A percentile compares a stretch with the other conserved stretches of the same genome.
These are phyloP conservation scores for Pseudogymnoascus sp. DNA, from an alignment of 2,329 filamentous ascomycete genomes.

Conservation along the genomic window DNA sequence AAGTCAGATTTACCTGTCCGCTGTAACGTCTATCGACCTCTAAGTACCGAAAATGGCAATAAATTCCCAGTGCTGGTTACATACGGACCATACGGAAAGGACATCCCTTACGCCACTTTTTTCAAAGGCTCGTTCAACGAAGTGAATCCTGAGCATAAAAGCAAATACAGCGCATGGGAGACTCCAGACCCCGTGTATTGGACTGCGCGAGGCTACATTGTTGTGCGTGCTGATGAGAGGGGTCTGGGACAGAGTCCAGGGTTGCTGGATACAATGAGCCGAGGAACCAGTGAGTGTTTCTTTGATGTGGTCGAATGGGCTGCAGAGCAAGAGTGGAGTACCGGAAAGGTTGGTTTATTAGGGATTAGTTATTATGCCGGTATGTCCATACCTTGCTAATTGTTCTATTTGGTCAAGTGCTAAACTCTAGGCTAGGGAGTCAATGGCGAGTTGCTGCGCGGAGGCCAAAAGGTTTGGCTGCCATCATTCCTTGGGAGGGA, in stretches of 20 bases:
- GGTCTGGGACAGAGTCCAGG: conserved; percentile 26
- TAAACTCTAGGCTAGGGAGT: conserved; percentile 16
- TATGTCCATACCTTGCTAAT: not conserved
- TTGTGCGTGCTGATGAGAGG: conserved; percentile 40
- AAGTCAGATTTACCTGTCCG: not conserved
- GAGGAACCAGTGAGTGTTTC: conserved; percentile 41
- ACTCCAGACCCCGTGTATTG: conserved; percentile 34
- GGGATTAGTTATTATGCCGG: conserved; percentile 42
- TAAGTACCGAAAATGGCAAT: not conserved
- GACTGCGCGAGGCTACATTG: conserved; percentile 32
- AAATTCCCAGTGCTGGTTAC: conserved; percentile 45
- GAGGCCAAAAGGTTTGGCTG: conserved; percentile 34
- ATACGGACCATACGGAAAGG: conserved; percentile 69
- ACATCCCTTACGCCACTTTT: conserved; percentile 56
- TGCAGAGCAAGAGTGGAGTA: conserved; percentile 40
- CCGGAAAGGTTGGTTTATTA: conserved; percentile 40
- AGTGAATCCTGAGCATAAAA: conserved; percentile 33
- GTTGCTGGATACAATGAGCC: conserved; percentile 43
- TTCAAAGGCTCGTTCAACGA: conserved; percentile 40
- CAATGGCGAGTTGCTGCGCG: not conserved
- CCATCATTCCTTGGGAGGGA: conserved; percentile 49
- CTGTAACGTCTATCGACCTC: not conserved
- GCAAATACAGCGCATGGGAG: conserved; percentile 34
- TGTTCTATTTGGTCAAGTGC: conserved; percentile 16
- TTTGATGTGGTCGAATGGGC: conserved; percentile 43